A percentile compares a stretch with the other conserved stretches of the same genome.
These are phyloP conservation scores for Agrocybe pediades DNA, from an alignment of 768 basidiomycete genomes.

Conservation along the genomic window DNA sequence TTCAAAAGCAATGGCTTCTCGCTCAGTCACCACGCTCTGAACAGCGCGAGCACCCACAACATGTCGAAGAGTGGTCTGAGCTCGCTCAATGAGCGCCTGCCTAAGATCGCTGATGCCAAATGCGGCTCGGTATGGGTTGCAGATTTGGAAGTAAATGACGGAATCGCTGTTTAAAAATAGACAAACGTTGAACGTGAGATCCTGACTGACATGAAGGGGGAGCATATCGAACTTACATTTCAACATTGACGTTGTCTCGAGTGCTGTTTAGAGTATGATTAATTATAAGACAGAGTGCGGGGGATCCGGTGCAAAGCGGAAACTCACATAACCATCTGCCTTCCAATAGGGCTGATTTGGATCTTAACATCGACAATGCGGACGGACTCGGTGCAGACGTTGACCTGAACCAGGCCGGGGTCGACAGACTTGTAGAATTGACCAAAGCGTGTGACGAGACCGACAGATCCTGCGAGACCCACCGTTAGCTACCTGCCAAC, in stretches of 20 bases:
- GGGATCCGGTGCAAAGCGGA: slow-evolving; percentile 3
- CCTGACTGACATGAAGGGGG: slow-evolving; percentile 4
- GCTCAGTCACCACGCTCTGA: slow-evolving; percentile 96
- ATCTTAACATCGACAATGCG: slow-evolving; percentile 94
- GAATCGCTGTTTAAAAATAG: slow-evolving; percentile 69
- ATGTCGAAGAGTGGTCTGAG: slow-evolving; percentile 95
- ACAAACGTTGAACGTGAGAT: slow-evolving; percentile 2
- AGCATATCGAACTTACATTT: slow-evolving; percentile 59
- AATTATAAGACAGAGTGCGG: slow-evolving; percentile 15
- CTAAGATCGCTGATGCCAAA: slow-evolving; percentile 93
- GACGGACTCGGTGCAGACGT: slow-evolving; percentile 91
- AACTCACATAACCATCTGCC: slow-evolving; percentile 78
- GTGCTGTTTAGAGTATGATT: slow-evolving; percentile 44
- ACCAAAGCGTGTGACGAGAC: slow-evolving; percentile 90
- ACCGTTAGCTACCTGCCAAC: slow-evolving; percentile 6
- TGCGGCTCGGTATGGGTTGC: slow-evolving; percentile 89
- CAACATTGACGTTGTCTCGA: slow-evolving; percentile 94
- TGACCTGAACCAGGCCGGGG: slow-evolving; percentile 89
- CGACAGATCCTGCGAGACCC: slow-evolving; percentile 68
- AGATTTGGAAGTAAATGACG: slow-evolving; percentile 91
- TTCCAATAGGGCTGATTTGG: slow-evolving; percentile 86
- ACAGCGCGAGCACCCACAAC: slow-evolving; percentile 94
- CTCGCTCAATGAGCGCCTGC: slow-evolving; percentile 79
- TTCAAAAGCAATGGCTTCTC: slow-evolving; percentile 94
- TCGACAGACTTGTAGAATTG: slow-evolving; percentile 97